These are phyloP conservation scores for Microdochium bolleyi DNA, from an alignment of 2,329 filamentous ascomycete genomes.

Conservation along the genomic window DNA sequence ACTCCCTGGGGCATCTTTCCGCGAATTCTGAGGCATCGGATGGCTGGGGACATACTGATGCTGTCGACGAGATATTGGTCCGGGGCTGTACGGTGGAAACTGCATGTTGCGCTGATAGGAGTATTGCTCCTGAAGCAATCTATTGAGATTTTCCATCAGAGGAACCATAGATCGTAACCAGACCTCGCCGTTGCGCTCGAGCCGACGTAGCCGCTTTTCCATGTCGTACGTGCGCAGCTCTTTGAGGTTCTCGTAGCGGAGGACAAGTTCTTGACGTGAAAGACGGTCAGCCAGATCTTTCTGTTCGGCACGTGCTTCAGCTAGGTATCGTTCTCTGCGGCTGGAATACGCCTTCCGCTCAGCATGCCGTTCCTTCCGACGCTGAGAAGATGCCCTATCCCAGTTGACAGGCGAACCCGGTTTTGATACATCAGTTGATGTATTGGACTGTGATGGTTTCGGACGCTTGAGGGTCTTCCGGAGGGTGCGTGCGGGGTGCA, in stretches of 20 bases:
- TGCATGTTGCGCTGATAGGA: neutral
- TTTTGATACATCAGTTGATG: neutral
- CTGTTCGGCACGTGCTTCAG: constrained; percentile 11
- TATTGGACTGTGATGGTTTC: neutral
- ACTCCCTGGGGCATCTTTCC: neutral
- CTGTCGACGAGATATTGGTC: neutral
- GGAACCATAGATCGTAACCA: constrained; percentile 35
- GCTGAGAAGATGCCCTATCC: constrained; percentile 6
- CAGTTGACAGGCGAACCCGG: neutral
- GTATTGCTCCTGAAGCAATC: constrained; percentile 13
- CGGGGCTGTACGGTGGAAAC: neutral
- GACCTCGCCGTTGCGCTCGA: constrained; percentile 38
- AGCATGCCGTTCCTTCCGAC: constrained; percentile 7
- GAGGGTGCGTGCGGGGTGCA: neutral
- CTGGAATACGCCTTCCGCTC: constrained; percentile 8
- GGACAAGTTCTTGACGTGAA: constrained; percentile 21
- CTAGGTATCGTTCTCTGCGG: constrained; percentile 13
- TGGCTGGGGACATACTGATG: neutral
- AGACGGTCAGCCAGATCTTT: constrained; percentile 14
- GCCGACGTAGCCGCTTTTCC: constrained; percentile 33
- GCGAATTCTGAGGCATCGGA: neutral
- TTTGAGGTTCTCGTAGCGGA: constrained; percentile 30
- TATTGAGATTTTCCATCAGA: constrained; percentile 34
- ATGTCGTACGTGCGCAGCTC: constrained; percentile 36
- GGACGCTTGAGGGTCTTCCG: neutral